These are phyloP conservation scores for Beauveria pseudobassiana DNA, from an alignment of 2,329 filamentous ascomycete genomes.

Conservation along the genomic window DNA sequence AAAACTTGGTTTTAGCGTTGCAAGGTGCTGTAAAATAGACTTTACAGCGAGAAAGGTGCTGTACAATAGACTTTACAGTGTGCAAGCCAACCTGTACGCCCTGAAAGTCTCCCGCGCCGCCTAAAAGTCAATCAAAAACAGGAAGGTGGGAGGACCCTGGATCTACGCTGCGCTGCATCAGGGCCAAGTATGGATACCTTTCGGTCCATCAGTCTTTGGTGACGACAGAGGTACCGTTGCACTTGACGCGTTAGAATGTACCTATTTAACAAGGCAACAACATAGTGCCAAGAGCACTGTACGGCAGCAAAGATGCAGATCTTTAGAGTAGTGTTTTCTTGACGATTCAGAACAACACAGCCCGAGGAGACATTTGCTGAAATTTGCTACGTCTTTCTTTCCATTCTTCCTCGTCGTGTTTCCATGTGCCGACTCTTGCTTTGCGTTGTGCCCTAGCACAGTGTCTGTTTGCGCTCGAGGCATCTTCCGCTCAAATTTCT, in stretches of 20 bases:
- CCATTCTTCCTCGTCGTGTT: no score
- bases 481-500: no score
- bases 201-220: not conserved
- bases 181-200: not conserved
- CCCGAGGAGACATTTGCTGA: not conserved
- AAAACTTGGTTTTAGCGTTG: not conserved
- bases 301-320: no score
- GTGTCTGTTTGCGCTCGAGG: no score
- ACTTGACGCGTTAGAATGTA: slow-evolving; percentile 2
- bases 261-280: not conserved
- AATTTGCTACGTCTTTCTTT: no score
- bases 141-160: not conserved
- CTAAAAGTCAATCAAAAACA: not conserved
- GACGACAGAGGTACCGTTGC: not conserved
- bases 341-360: no score
- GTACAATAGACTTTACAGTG: not conserved
- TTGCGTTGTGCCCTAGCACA: no score
- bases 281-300: not conserved
- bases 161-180: not conserved
- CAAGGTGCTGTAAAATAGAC: not conserved
- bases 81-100: no score
- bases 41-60: not conserved
- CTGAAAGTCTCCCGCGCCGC: not conserved
- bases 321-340: no score
- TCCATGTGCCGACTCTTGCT: no score